A percentile compares a stretch with the other conserved stretches of the same genome.
Evolutionary conservation across 371 early-diverging fungal species (phyloP).

Genomic region (Chytridium lagenaria): DNA sequence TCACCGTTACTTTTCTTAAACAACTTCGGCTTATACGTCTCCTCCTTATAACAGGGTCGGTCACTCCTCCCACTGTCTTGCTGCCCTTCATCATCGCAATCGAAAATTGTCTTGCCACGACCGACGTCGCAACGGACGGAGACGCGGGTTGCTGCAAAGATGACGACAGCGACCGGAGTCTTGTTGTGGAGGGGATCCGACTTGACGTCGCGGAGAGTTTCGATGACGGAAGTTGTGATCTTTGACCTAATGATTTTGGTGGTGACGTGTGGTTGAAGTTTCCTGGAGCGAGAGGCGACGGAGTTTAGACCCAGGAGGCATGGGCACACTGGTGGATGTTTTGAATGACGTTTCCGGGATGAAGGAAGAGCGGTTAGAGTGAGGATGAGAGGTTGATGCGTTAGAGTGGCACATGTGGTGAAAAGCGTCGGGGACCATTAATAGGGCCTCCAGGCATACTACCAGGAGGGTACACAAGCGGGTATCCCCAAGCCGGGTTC

Average conservation of each 20-base stretch:
- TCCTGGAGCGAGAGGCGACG: neutral
- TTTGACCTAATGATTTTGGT: neutral
- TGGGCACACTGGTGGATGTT: neutral
- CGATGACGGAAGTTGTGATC: constrained; percentile 9
- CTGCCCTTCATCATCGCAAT: neutral
- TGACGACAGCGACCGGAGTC: neutral
- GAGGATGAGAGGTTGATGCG: neutral
- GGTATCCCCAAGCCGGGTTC: constrained; percentile 20
- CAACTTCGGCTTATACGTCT: constrained; percentile 37
- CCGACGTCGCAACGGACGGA: neutral
- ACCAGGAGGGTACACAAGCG: neutral
- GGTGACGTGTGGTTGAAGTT: neutral
- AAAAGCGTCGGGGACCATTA: neutral
- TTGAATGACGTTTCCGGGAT: neutral
- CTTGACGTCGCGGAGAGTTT: neutral
- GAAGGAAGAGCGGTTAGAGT: constrained; percentile 12
- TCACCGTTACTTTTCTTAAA: constrained; percentile 41
- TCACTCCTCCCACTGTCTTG: neutral
- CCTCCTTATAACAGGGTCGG: neutral
- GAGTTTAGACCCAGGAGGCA: neutral
- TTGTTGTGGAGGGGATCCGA: constrained; percentile 9
- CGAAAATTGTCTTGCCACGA: neutral
- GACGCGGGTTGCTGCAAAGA: neutral
- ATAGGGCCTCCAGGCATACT: too few species aligned
- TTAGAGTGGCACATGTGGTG: neutral